phyloP scores from a whole-genome alignment of 768 basidiomycete species.

The Boletus sensibilis region DNA sequence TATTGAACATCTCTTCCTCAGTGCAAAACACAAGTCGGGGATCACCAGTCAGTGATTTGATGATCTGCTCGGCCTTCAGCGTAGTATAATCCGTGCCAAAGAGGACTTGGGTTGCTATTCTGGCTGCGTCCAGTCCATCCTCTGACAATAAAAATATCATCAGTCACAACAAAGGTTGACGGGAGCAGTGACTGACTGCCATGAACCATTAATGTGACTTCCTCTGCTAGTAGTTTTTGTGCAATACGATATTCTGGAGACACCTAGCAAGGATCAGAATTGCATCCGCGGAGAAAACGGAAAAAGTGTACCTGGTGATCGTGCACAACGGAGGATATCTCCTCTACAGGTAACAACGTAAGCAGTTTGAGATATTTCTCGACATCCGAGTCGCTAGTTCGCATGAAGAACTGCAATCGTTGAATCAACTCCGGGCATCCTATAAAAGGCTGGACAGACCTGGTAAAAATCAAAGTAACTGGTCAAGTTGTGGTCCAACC shows the following conservation, averaged over 20 bases:
- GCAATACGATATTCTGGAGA: constrained; percentile 44
- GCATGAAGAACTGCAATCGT: constrained; percentile 76
- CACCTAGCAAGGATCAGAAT: constrained; percentile 13
- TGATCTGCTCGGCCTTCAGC: constrained; percentile 55
- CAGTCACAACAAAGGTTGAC: not conserved
- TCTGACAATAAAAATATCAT: constrained; percentile 27
- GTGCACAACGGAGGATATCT: constrained; percentile 56
- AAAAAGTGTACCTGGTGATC: constrained; percentile 51
- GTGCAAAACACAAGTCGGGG: constrained; percentile 58
- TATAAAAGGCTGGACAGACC: constrained; percentile 38
- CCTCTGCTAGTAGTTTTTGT: constrained; percentile 52
- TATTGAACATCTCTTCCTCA: constrained; percentile 49
- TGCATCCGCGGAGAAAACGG: not conserved
- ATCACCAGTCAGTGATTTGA: constrained; percentile 62
- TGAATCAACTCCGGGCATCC: not conserved
- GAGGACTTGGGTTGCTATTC: constrained; percentile 44
- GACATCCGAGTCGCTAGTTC: constrained; percentile 77
- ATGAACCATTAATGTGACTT: constrained; percentile 61
- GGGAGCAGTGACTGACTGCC: constrained; percentile 41
- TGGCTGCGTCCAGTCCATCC: constrained; percentile 41
- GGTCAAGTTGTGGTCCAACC: constrained; percentile 78
- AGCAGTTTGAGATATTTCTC: constrained; percentile 78
- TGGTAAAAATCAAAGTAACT: constrained; percentile 95
- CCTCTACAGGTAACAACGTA: constrained; percentile 63
- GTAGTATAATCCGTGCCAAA: constrained; percentile 39